These are phyloP conservation scores for Suhomyces bribrorum DNA, from an alignment of 1,139 yeast genomes.

Conservation along the genomic window DNA sequence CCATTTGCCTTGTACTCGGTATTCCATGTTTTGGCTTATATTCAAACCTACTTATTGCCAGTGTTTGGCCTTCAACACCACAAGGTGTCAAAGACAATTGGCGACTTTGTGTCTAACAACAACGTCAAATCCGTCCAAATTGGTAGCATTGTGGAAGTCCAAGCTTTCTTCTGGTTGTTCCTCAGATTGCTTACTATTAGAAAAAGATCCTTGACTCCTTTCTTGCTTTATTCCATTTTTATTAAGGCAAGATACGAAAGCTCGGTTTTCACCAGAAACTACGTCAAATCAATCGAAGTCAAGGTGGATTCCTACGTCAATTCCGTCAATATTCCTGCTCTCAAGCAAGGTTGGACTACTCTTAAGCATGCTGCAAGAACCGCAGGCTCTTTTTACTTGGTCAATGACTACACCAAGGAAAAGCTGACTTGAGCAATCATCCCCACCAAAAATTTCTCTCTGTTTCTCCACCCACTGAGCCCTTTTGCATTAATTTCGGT, in stretches of 20 bases:
- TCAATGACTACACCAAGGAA: conserved; percentile 38
- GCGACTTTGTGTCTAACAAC: conserved; percentile 58
- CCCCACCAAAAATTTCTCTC: neutral
- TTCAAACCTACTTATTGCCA: conserved; percentile 69
- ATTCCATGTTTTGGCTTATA: conserved; percentile 72
- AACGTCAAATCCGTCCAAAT: conserved; percentile 70
- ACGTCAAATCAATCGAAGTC: conserved; percentile 70
- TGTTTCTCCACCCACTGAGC: too few species aligned
- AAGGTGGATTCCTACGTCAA: conserved; percentile 65
- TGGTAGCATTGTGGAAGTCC: conserved; percentile 71
- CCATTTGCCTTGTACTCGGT: conserved; percentile 71
- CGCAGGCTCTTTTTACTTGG: conserved; percentile 33
- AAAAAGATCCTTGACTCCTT: conserved; percentile 62
- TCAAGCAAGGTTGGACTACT: conserved; percentile 62
- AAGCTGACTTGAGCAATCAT: conserved; percentile 12
- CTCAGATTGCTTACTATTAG: conserved; percentile 62
- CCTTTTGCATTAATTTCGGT: too few species aligned
- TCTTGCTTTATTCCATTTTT: conserved; percentile 61
- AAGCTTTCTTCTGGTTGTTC: conserved; percentile 51
- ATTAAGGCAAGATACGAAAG: conserved; percentile 78
- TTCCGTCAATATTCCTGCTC: conserved; percentile 56
- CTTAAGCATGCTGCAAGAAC: conserved; percentile 50
- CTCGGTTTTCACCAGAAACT: conserved; percentile 71
- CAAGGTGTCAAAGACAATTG: conserved; percentile 43
- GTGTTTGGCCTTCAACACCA: conserved; percentile 51